Evolutionary conservation across 2,329 filamentous ascomycete genomes (phyloP).

Genomic region (Colletotrichum sansevieriae): DNA sequence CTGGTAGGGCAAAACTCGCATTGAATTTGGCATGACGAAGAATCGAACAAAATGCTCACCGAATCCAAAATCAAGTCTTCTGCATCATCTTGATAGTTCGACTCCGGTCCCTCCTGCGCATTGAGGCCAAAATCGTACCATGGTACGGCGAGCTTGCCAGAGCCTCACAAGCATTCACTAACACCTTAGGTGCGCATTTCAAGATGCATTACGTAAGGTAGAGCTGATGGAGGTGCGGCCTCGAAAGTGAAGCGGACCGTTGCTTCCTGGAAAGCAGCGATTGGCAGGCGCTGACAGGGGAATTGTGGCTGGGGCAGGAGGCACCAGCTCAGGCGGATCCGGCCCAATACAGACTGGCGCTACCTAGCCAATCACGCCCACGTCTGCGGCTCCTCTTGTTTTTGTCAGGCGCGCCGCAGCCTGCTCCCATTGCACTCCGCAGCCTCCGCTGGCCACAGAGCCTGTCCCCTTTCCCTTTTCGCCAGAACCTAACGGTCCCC

Average conservation of each 20-base stretch:
- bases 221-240: not conserved
- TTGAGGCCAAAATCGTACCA: conserved; percentile 3
- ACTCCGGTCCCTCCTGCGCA: too few relatives aligned
- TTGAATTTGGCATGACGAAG: not conserved
- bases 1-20: not conserved
- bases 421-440: conserved; percentile 7
- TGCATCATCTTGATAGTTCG: not conserved
- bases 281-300: conserved; percentile 15
- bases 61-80: not conserved
- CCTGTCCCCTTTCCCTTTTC: conserved; percentile 39
- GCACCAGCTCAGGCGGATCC: conserved; percentile 31
- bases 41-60: conserved; percentile 7
- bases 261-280: conserved; percentile 26
- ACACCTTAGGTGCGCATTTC: not conserved
- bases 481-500: conserved; percentile 13
- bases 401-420: conserved; percentile 39
- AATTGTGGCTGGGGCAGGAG: conserved; percentile 23
- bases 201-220: conserved; percentile 1
- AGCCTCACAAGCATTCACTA: not conserved
- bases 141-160: not conserved
- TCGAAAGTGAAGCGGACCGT: conserved; percentile 16
- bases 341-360: conserved; percentile 14
- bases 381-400: conserved; percentile 31
- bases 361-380: not conserved
- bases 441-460: conserved; percentile 20